These are phyloP conservation scores for Pythium aphanidermatum DNA, from an alignment of 352 stramenopile genomes.

Conservation along the genomic window DNA sequence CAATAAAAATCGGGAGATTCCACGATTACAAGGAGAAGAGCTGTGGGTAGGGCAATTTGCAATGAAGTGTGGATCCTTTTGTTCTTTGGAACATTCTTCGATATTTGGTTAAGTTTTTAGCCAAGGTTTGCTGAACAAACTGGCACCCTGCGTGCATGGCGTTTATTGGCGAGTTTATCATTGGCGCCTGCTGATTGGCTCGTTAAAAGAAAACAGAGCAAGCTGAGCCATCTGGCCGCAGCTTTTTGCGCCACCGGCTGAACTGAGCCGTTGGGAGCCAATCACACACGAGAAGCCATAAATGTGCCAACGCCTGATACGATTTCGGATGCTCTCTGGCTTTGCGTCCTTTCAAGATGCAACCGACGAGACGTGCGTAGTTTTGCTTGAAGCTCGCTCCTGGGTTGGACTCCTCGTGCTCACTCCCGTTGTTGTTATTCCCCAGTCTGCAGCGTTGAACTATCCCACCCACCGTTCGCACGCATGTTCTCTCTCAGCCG, in stretches of 20 bases:
- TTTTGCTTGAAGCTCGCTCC: too few species aligned
- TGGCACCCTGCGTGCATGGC: background rate
- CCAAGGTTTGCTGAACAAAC: too few species aligned
- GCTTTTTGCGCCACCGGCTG: too few species aligned
- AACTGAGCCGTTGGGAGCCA: too few species aligned
- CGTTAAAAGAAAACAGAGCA: slow-evolving; percentile 14
- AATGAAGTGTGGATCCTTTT: too few species aligned
- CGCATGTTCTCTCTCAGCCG: slow-evolving; percentile 6
- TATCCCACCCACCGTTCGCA: background rate
- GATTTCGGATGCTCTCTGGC: slow-evolving; percentile 12
- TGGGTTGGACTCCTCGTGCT: slow-evolving; percentile 1
- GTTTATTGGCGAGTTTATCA: slow-evolving; percentile 17
- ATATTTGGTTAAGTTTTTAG: background rate
- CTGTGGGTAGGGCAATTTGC: too few species aligned
- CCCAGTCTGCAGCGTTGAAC: background rate
- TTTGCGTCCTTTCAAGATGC: slow-evolving; percentile 18
- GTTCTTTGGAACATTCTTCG: slow-evolving; percentile 7
- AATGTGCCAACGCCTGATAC: slow-evolving; percentile 7
- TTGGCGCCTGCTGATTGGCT: slow-evolving; percentile 3
- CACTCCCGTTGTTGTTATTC: background rate
- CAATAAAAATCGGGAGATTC: too few species aligned
- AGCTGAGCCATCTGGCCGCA: background rate
- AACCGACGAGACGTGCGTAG: slow-evolving; percentile 18
- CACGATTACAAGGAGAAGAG: too few species aligned
- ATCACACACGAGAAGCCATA: slow-evolving; percentile 8